Conservation (phyloP, 305 asterid genomes). For the Fraxinus platypoda region DNA sequence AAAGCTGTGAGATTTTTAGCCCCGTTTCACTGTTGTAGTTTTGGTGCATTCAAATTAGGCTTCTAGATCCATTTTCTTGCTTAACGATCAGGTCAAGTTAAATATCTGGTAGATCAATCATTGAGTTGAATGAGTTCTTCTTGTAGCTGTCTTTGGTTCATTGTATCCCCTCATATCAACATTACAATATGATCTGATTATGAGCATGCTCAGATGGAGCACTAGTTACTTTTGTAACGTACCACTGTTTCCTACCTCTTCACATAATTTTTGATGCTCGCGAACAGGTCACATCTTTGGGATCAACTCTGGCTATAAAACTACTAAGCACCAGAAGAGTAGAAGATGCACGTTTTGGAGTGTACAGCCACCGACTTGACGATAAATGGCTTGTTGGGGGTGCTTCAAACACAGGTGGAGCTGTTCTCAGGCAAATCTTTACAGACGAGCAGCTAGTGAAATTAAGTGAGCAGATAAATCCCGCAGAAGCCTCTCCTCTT, state of each 20-base stretch:
- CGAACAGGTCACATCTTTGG: constrained; percentile 82
- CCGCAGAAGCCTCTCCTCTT: constrained; percentile 57
- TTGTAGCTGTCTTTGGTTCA: constrained; percentile 1
- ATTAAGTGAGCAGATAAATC: constrained; percentile 68
- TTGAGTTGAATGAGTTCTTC: background rate
- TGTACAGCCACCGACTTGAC: constrained; percentile 87
- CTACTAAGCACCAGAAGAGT: constrained; percentile 81
- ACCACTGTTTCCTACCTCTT: background rate
- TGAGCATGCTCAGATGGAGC: background rate
- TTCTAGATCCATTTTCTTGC: background rate
- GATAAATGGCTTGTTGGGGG: constrained; percentile 99
- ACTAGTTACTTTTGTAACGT: background rate
- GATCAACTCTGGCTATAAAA: constrained; percentile 92
- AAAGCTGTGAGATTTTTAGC: constrained; percentile 60
- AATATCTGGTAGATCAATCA: background rate
- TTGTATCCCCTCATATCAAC: background rate
- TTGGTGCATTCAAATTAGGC: background rate
- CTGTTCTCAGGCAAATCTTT: constrained; percentile 75
- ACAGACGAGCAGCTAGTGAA: constrained; percentile 67
- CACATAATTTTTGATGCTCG: background rate
- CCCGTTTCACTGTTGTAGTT: background rate
- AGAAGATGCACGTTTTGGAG: constrained; percentile 92
- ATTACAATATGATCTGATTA: background rate
- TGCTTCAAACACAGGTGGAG: constrained; percentile 97
- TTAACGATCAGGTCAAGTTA: background rate